These are phyloP conservation scores for Dactylellina parvicollis DNA, from an alignment of 2,329 filamentous ascomycete species.

Conservation along the genomic window DNA sequence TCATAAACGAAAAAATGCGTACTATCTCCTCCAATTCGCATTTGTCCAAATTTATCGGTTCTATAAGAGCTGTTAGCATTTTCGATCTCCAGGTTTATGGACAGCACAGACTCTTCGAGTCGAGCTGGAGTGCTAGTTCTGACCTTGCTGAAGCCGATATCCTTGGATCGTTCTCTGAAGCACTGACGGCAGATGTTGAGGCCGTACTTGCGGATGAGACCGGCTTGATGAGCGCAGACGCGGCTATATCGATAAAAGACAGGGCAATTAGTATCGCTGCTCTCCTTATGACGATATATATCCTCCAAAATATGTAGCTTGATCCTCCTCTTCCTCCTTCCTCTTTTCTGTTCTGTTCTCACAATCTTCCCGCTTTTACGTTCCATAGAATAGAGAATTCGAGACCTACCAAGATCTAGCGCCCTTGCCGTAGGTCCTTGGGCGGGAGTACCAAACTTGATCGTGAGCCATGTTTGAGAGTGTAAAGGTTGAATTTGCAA, in stretches of 20 bases:
- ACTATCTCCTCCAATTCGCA: background rate
- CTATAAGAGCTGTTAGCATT: conserved; percentile 21
- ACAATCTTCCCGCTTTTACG: conserved; percentile 23
- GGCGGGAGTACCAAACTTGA: conserved; percentile 99
- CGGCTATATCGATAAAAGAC: conserved; percentile 66
- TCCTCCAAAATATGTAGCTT: conserved; percentile 57
- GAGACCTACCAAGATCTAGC: conserved; percentile 84
- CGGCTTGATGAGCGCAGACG: conserved; percentile 92
- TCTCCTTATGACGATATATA: background rate
- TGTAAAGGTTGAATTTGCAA: conserved; percentile 48
- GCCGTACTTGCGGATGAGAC: conserved; percentile 99
- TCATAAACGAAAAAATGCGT: conserved; percentile 36
- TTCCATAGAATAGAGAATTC: conserved; percentile 44
- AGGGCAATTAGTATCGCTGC: conserved; percentile 54
- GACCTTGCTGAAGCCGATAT: conserved; percentile 77
- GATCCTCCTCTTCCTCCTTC: conserved; percentile 43
- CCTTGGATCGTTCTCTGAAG: conserved; percentile 78
- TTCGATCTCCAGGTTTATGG: background rate
- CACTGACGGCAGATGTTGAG: conserved; percentile 86
- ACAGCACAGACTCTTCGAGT: background rate
- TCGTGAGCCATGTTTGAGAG: conserved; percentile 82
- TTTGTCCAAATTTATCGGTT: conserved; percentile 45
- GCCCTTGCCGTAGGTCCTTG: conserved; percentile 97
- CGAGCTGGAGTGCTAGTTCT: conserved; percentile 61
- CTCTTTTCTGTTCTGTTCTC: conserved; percentile 32